phyloP scores from a whole-genome alignment of 108 stramenopile genomes.

The Nitzschia palea region DNA sequence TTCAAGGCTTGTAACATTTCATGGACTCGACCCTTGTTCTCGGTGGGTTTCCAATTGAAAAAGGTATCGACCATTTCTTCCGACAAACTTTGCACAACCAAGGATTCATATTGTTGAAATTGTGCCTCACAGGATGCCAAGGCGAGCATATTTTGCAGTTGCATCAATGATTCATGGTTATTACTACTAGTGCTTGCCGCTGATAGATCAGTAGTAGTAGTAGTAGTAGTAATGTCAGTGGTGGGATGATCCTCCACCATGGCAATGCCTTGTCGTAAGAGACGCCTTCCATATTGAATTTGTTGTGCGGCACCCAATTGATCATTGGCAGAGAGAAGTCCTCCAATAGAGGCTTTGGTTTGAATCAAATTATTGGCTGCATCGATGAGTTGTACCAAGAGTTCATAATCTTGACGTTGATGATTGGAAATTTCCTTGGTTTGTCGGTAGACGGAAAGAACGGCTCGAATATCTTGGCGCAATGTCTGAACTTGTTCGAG shows the following conservation, averaged over 20 bases:
- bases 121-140: slow-evolving; percentile 65
- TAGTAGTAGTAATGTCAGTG: background rate
- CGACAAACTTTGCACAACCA: slow-evolving; percentile 74
- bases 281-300: slow-evolving; percentile 61
- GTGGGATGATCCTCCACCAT: background rate
- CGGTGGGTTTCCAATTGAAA: slow-evolving; percentile 58
- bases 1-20: slow-evolving; percentile 60
- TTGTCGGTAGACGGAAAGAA: slow-evolving; percentile 29
- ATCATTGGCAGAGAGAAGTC: slow-evolving; percentile 68
- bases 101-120: slow-evolving; percentile 76
- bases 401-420: slow-evolving; percentile 59
- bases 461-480: slow-evolving; percentile 42
- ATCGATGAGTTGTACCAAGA: slow-evolving; percentile 63
- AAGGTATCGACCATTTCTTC: slow-evolving; percentile 83
- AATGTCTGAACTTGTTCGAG: slow-evolving; percentile 66
- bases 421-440: slow-evolving; percentile 39
- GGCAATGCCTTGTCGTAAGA: slow-evolving; percentile 40
- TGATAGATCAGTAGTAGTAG: background rate
- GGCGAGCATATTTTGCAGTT: slow-evolving; percentile 52
- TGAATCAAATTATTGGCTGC: slow-evolving; percentile 66
- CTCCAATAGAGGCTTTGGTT: slow-evolving; percentile 65
- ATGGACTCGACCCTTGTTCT: slow-evolving; percentile 25
- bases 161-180: slow-evolving; percentile 14
- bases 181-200: background rate
- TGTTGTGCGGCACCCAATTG: slow-evolving; percentile 75